Base-by-base conservation (phyloP, 2,329 filamentous ascomycete genomes). In the Boeremia exigua region DNA sequence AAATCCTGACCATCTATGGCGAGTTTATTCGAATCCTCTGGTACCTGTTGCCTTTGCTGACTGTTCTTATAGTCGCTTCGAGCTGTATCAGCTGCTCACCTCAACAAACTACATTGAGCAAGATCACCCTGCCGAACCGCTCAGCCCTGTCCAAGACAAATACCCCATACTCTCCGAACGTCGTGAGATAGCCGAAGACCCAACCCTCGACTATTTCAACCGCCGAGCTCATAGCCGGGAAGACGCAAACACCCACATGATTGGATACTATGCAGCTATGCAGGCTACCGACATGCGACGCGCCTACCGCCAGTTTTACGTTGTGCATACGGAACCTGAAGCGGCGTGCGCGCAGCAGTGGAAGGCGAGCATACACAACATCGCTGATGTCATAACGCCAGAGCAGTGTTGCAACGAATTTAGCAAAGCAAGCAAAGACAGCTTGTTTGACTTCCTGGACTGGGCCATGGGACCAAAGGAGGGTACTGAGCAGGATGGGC, bases 111-210 rank as follows among this genome's bases (percentile, higher is more conserved):
- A 65, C 45, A 66, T 72, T 14, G 68, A 72, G 33, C 68, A 70
- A 61, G 69, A 72, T 27, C 32, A 49, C 9, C 40, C 58, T 2
- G 9, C 28, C 5, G 43, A 30, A 30, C 52, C 59, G 2, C 36
- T 59, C n/a, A 62, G 52, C 38, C 39, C 30, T 7, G 48, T 54
- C 9, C 19, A 48, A 1, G 72, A 74, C 39, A 69, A 68, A 27
- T 70, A 60, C 47, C 68, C 71, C 0, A 67, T 75, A 15, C 62
- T 75, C 17, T 74, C 70, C 0, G 63, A 68, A 45, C 67, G 64
- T 6, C 59, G 60, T 9, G 28, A 53, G 2, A 40, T 67, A 10
- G 65, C 66, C n/a, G 54, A 68, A 30, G 48, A 57, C 10, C 29
- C 59, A 32, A 56, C 59, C 4, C 32, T 67, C 8, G 46, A 65